These are phyloP conservation scores for Pyrenula aspistea DNA, from an alignment of 495 filamentous ascomycete species.

Conservation along the genomic window DNA sequence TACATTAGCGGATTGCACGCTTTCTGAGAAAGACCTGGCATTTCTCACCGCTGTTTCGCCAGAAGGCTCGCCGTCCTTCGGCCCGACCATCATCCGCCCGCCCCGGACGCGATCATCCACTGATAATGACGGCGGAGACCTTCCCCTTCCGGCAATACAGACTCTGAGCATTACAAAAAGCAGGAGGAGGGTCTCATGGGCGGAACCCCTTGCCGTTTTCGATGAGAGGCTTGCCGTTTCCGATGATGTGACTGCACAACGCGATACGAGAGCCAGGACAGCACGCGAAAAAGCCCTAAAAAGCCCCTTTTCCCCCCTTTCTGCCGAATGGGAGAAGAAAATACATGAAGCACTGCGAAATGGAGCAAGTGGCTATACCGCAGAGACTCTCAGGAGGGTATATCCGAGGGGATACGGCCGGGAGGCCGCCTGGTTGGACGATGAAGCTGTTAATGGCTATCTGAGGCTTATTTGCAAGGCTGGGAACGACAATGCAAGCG, in stretches of 20 bases:
- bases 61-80: no score
- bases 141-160: no score
- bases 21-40: no score
- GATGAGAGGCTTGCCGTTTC: neutral
- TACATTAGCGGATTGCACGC: no score
- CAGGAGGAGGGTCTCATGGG: no score
- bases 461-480: slow-evolving; percentile 47
- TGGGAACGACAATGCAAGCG: slow-evolving; percentile 37
- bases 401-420: slow-evolving; percentile 7
- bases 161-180: no score
- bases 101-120: no score
- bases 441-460: slow-evolving; percentile 66
- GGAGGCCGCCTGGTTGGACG: slow-evolving; percentile 60
- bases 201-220: no score
- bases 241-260: neutral
- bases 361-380: slow-evolving; percentile 3
- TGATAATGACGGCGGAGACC: no score
- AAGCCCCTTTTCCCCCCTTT: slow-evolving; percentile 28
- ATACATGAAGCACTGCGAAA: slow-evolving; percentile 20
- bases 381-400: neutral
- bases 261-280: neutral
- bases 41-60: no score
- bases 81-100: no score
- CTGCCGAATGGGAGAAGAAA: slow-evolving; percentile 28
- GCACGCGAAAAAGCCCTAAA: neutral